Evolutionary conservation across 2,329 filamentous ascomycete species (phyloP).

Genomic region (Zelopaecilomyces penicillatus): DNA sequence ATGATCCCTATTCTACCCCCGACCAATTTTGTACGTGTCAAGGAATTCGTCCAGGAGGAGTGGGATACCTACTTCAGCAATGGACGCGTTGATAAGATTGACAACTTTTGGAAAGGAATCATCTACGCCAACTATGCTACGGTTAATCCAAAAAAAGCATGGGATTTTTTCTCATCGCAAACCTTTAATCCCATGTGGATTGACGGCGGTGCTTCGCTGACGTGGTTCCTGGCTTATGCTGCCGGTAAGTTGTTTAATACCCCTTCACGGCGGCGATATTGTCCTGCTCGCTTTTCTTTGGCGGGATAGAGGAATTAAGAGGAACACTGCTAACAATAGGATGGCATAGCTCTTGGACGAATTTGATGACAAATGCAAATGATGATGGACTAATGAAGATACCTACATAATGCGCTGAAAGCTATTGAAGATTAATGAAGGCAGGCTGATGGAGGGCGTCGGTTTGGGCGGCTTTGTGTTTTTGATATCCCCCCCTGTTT

Average conservation of each 20-base stretch:
- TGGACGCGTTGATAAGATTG: conserved; percentile 54
- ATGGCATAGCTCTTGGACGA: conserved; percentile 6
- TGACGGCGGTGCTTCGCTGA: conserved; percentile 74
- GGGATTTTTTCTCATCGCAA: conserved; percentile 61
- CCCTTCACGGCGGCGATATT: neutral
- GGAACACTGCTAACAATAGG: conserved; percentile 1
- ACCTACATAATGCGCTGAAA: too few relatives aligned
- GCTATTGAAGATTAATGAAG: too few relatives aligned
- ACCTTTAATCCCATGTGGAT: conserved; percentile 61
- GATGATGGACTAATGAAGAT: too few relatives aligned
- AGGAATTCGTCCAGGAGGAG: conserved; percentile 69
- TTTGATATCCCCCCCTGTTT: too few relatives aligned
- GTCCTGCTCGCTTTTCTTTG: too few relatives aligned
- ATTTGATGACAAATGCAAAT: conserved; percentile 1
- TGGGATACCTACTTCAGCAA: conserved; percentile 72
- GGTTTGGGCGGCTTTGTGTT: too few relatives aligned
- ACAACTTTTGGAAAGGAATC: conserved; percentile 78
- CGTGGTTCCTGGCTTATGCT: conserved; percentile 76
- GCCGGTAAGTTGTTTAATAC: conserved; percentile 50
- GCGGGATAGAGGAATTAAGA: too few relatives aligned
- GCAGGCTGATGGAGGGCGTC: too few relatives aligned
- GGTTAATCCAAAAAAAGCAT: conserved; percentile 61
- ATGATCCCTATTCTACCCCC: conserved; percentile 70
- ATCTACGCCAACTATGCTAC: conserved; percentile 76
- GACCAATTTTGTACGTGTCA: conserved; percentile 57